Evolutionary conservation across 2,329 filamentous ascomycete species (phyloP), one percentile per base, ranked within the genome.

Genomic region (Diaporthe nobilis): DNA sequence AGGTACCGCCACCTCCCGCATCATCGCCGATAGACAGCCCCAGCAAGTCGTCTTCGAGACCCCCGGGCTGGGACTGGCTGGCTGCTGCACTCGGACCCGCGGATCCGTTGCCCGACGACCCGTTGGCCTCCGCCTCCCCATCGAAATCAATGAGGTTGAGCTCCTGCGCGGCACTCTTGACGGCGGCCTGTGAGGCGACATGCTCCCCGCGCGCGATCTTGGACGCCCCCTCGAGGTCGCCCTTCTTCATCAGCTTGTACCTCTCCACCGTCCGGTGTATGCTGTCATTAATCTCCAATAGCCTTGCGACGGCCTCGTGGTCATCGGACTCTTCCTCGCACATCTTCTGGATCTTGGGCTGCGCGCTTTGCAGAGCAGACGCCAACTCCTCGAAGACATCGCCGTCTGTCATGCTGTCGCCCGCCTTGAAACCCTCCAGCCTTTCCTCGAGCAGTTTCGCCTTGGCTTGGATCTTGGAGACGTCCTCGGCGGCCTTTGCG

Each of bases 271-370:
- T 99, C 77, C 96, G 92, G 83, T 98, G 95, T 90, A 99, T 99
- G 85, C 96, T 98, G 85, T 99, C 97, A 83, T 99, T 99, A 82
- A 99, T 98, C 83, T 98, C 95, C 74, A 99, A 90, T 15, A 99
- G 88, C 85, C 98, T 98, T 58, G 95, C 94, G 8, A 99, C 97
- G 7, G 97, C 97, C 86, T 98, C 97, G 77, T 95, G 93, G 82
- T 99, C 97, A 77, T 98, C 96, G 15, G 96, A 98, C 82, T 99
- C 97, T 84, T 99, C 97, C 84, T 98, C 96, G 82, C 96, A 98
- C 96, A 99, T 99, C 86, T 95, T 98, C 83, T 98, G 96, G 78
- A 99, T 98, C 87, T 99, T 99, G 12, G 97, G 97, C 81, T 99
- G 97, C 3, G 97, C 97, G 82, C 94, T 98, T 83, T 95, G 94